Percentiles rank a stretch among this genome's conserved stretches.
These are phyloP conservation scores for Pleurostoma richardsiae DNA, from an alignment of 2,329 filamentous ascomycete species.

Conservation along the genomic window DNA sequence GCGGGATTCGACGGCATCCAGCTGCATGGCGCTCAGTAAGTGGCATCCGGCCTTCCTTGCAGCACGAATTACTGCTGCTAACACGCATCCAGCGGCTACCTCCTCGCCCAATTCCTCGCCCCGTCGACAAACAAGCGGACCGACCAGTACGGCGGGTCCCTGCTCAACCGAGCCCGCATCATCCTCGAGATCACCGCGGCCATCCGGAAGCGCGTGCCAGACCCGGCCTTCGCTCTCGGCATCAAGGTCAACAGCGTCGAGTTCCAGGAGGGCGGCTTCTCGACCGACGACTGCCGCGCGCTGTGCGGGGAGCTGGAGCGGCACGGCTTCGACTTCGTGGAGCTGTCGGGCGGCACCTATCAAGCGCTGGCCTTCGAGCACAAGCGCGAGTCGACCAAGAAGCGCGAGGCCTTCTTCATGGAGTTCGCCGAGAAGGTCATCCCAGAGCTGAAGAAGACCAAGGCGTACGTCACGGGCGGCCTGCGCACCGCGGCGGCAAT, in stretches of 20 bases:
- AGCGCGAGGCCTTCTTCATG: constrained; percentile 52
- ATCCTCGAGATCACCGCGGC: constrained; percentile 37
- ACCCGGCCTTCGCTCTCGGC: constrained; percentile 35
- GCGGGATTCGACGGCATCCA: constrained; percentile 46
- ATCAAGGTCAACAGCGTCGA: constrained; percentile 58
- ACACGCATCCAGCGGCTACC: constrained; percentile 29
- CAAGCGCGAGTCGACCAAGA: constrained; percentile 47
- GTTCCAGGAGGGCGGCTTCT: constrained; percentile 46
- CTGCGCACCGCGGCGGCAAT: constrained; percentile 48
- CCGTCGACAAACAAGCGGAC: constrained; percentile 28
- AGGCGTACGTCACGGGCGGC: constrained; percentile 48
- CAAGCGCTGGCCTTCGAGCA: constrained; percentile 45
- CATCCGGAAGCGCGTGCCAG: constrained; percentile 23
- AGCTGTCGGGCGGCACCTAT: constrained; percentile 55
- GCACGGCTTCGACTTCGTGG: constrained; percentile 50
- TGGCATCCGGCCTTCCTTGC: not conserved
- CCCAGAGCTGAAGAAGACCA: constrained; percentile 39
- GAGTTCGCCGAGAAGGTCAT: constrained; percentile 48
- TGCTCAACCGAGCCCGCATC: constrained; percentile 40
- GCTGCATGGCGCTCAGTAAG: constrained; percentile 38
- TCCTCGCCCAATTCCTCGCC: constrained; percentile 33
- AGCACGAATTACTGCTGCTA: not conserved
- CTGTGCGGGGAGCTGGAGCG: constrained; percentile 43
- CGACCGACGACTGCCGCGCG: constrained; percentile 41
- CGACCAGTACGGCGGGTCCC: constrained; percentile 32